Evolutionary conservation across 495 filamentous ascomycete genomes (phyloP).

Genomic region (Hypoxylon rickii): DNA sequence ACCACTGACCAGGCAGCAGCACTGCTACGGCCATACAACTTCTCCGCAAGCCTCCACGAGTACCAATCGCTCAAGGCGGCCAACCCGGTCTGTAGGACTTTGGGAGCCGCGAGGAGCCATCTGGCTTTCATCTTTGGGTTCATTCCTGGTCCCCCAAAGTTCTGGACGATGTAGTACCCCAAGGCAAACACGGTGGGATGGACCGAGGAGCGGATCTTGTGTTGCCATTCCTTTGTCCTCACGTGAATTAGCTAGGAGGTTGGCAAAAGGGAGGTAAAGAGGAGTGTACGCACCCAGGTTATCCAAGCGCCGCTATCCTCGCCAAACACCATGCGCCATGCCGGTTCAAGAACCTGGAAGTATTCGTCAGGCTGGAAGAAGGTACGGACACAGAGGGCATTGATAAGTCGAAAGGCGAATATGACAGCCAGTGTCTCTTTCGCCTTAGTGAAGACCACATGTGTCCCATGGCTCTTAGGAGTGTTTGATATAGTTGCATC

Average conservation of each 20-base stretch:
- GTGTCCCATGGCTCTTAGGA: conserved; percentile 7
- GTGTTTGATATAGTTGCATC: conserved; percentile 9
- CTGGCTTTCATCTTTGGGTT: conserved; percentile 30
- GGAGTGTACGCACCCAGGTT: conserved; percentile 75
- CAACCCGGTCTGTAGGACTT: conserved; percentile 73
- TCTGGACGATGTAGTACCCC: conserved; percentile 68
- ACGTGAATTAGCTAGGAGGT: conserved; percentile 24
- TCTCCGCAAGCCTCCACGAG: conserved; percentile 81
- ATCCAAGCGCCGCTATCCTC: conserved; percentile 80
- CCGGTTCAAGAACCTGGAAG: conserved; percentile 94
- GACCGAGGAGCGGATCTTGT: conserved; percentile 88
- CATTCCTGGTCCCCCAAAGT: conserved; percentile 27
- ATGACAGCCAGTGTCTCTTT: conserved; percentile 65
- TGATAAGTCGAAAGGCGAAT: conserved; percentile 77
- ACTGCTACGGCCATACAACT: conserved; percentile 69
- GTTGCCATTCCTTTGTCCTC: conserved; percentile 80
- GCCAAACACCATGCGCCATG: conserved; percentile 89
- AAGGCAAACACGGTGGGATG: conserved; percentile 84
- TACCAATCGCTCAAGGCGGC: conserved; percentile 83
- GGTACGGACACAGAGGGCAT: conserved; percentile 82
- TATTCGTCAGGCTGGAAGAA: conserved; percentile 99
- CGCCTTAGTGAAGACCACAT: conserved; percentile 35
- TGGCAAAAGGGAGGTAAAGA: neutral
- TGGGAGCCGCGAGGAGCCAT: conserved; percentile 70
- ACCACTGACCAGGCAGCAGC: conserved; percentile 71